These are phyloP conservation scores for Candida rishiriensis DNA, from an alignment of 805 yeast species.

Conservation along the genomic window DNA sequence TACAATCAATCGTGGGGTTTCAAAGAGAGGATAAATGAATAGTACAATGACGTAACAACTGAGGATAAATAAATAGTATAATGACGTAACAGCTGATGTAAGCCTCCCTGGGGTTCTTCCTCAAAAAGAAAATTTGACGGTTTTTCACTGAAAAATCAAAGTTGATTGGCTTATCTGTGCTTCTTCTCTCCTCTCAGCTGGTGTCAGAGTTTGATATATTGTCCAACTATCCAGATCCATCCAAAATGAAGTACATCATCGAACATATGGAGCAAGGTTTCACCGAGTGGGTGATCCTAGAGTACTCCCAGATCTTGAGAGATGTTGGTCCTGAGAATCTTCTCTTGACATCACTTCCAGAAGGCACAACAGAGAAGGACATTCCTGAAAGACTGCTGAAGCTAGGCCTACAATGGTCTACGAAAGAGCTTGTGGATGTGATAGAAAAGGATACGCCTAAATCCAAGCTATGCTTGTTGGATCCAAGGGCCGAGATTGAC, in stretches of 20 bases:
- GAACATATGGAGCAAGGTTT: slow-evolving; percentile 98
- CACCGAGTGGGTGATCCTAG: slow-evolving; percentile 92
- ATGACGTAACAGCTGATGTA: too few species aligned
- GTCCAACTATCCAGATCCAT: too few species aligned
- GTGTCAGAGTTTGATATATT: too few species aligned
- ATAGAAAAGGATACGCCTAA: slow-evolving; percentile 39
- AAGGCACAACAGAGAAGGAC: slow-evolving; percentile 50
- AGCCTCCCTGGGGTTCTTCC: too few species aligned
- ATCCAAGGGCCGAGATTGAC: slow-evolving; percentile 79
- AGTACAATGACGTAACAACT: too few species aligned
- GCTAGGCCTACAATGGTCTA: slow-evolving; percentile 78
- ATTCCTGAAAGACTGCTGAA: slow-evolving; percentile 59
- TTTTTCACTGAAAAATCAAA: too few species aligned
- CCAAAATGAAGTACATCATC: slow-evolving; percentile 79
- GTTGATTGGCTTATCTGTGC: too few species aligned
- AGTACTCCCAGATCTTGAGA: slow-evolving; percentile 73
- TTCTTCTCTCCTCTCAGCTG: too few species aligned
- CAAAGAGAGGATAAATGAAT: too few species aligned
- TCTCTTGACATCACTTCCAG: slow-evolving; percentile 71
- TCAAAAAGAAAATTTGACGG: too few species aligned
- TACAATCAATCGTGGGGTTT: too few species aligned
- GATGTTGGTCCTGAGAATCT: slow-evolving; percentile 81
- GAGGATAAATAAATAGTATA: too few species aligned
- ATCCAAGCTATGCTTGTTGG: slow-evolving; percentile 72
- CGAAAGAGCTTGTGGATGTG: slow-evolving; percentile 58